Percentiles rank a stretch among this genome's conserved stretches.
Evolutionary conservation across 495 filamentous ascomycete species (phyloP).

Genomic region (Penicillium verhagenii): DNA sequence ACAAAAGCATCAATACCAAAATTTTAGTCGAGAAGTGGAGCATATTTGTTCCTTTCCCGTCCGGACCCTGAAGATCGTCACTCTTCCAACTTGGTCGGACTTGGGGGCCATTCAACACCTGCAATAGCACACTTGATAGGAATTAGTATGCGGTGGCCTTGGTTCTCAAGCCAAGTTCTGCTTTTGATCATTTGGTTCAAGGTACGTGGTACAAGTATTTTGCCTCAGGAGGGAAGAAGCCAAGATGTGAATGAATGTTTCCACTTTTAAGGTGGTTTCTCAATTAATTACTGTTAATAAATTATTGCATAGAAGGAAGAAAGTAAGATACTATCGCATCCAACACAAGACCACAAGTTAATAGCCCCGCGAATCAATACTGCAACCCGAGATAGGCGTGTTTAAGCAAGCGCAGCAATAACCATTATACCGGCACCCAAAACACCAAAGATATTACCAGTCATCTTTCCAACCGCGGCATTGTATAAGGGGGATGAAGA

Average conservation of each 20-base stretch:
- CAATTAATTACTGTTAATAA: background rate
- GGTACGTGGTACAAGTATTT: background rate
- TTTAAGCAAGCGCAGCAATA: slow-evolving; percentile 5
- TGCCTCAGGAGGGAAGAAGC: background rate
- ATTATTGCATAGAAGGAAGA: no score
- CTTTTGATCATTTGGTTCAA: no score
- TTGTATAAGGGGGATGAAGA: slow-evolving; percentile 9
- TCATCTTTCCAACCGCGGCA: background rate
- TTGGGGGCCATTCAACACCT: background rate
- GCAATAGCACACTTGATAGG: background rate
- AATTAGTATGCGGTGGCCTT: background rate
- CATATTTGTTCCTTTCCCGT: background rate
- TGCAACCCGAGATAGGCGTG: background rate
- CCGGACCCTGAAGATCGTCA: background rate
- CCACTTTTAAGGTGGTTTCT: background rate
- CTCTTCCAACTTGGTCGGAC: background rate
- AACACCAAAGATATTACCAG: slow-evolving; percentile 4
- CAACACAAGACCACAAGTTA: background rate
- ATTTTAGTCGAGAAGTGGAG: background rate
- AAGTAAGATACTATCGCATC: background rate
- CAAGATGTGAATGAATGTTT: background rate
- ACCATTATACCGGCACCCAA: slow-evolving; percentile 1
- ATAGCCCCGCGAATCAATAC: background rate
- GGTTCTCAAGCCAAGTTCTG: background rate
- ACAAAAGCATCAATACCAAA: background rate